Percentiles rank a stretch among this genome's conserved stretches.
Conservation (phyloP, 495 filamentous ascomycete genomes). For the Xanthoparmelia taractica region DNA sequence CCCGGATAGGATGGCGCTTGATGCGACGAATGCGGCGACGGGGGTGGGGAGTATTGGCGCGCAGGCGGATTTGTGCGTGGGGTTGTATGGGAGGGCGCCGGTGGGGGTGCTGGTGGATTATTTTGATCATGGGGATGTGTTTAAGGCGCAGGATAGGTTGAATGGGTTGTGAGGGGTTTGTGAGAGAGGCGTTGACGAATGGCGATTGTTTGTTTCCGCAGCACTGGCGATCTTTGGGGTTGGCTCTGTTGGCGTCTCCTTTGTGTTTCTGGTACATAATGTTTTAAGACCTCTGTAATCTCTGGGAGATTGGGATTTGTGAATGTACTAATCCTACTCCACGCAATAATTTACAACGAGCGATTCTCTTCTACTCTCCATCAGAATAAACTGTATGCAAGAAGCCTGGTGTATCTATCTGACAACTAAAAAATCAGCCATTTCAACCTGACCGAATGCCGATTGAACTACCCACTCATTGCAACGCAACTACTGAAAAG, state of each 20-base stretch:
- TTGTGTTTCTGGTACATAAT: neutral
- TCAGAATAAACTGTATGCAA: neutral
- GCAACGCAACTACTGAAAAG: too few species aligned
- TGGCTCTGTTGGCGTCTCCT: neutral
- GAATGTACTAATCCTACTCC: neutral
- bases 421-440: neutral
- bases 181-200: neutral
- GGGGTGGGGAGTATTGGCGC: slow-evolving; percentile 50
- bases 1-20: slow-evolving; percentile 47
- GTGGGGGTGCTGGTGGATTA: slow-evolving; percentile 62
- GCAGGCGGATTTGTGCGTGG: slow-evolving; percentile 46
- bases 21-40: slow-evolving; percentile 48
- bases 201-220: too few species aligned
- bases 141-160: slow-evolving; percentile 47
- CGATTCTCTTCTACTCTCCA: neutral
- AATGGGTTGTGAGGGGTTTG: slow-evolving; percentile 42
- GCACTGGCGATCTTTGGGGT: too few species aligned
- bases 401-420: too few species aligned
- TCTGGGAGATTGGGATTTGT: neutral
- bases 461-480: neutral
- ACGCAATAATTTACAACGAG: neutral
- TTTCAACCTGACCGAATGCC: neutral
- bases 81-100: slow-evolving; percentile 47
- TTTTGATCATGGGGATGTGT: slow-evolving; percentile 53
- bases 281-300: neutral